Evolutionary conservation across 1,284 basidiomycete genomes (phyloP).

Genomic region (Trametes versicolor): DNA sequence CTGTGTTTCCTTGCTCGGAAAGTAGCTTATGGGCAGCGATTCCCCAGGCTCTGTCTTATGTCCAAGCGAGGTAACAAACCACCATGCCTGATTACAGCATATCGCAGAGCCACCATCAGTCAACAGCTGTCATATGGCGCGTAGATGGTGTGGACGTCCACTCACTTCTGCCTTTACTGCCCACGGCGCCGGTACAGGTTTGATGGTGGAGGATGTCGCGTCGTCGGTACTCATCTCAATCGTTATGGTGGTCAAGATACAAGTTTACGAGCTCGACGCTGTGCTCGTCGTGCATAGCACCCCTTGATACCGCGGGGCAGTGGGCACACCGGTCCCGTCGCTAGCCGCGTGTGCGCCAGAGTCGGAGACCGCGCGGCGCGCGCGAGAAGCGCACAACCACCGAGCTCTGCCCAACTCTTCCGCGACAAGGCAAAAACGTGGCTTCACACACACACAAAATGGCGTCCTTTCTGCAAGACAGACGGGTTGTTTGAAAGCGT

Average conservation of each 20-base stretch:
- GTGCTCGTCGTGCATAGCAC: neutral
- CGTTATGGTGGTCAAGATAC: neutral
- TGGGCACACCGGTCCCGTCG: neutral
- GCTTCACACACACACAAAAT: too few relatives aligned
- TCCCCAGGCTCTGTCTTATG: slow-evolving; percentile 29
- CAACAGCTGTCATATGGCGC: neutral
- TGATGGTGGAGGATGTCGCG: neutral
- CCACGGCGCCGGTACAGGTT: slow-evolving; percentile 26
- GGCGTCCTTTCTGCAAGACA: too few relatives aligned
- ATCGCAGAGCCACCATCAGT: neutral
- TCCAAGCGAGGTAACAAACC: slow-evolving; percentile 32
- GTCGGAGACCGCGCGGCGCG: neutral
- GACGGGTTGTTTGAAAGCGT: too few relatives aligned
- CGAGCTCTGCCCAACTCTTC: neutral
- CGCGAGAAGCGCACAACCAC: neutral
- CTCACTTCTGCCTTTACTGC: slow-evolving; percentile 30
- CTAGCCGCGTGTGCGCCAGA: slow-evolving; percentile 5
- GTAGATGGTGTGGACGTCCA: neutral
- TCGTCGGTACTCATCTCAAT: slow-evolving; percentile 17
- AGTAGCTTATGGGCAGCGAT: slow-evolving; percentile 33
- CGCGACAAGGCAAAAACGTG: neutral
- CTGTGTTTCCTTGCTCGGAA: slow-evolving; percentile 28
- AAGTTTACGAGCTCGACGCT: neutral
- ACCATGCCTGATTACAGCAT: slow-evolving; percentile 26
- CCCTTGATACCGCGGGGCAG: neutral